Percentiles rank a stretch among this genome's conserved stretches.
Evolutionary conservation across 345 rosid genomes (phyloP).

Genomic region (Moringa oleifera): DNA sequence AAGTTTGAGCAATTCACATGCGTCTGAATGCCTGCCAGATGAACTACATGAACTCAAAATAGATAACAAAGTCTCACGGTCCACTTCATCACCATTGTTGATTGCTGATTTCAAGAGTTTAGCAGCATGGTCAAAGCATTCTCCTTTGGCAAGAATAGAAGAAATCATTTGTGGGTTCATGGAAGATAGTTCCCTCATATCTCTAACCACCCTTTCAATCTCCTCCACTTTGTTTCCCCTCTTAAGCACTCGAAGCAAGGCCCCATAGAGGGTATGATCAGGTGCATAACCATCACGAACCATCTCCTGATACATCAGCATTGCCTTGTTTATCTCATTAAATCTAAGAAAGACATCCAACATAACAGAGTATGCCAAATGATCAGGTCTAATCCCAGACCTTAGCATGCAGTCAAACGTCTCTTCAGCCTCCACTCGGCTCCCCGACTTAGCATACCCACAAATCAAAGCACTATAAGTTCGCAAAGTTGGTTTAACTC

Average conservation of each 20-base stretch:
- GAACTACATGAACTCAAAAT: conserved; percentile 72
- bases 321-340: conserved; percentile 56
- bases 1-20: conserved; percentile 70
- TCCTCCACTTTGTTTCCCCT: conserved; percentile 51
- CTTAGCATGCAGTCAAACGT: conserved; percentile 70
- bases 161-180: conserved; percentile 58
- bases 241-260: conserved; percentile 45
- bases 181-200: conserved; percentile 60
- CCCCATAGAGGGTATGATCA: conserved; percentile 48
- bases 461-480: conserved; percentile 94
- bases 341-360: conserved; percentile 68
- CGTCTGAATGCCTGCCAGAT: conserved; percentile 71
- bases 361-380: conserved; percentile 82
- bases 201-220: conserved; percentile 54
- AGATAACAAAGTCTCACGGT: conserved; percentile 53
- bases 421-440: conserved; percentile 66
- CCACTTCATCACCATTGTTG: conserved; percentile 41
- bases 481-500: conserved; percentile 77
- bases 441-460: conserved; percentile 95
- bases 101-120: conserved; percentile 62
- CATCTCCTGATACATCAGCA: conserved; percentile 62
- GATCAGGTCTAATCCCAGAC: conserved; percentile 81
- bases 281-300: conserved; percentile 50
- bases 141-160: conserved; percentile 74
- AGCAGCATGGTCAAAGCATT: conserved; percentile 81